Conservation (phyloP, 164 flowering plant genomes). For the Chloranthus sessilifolius region DNA sequence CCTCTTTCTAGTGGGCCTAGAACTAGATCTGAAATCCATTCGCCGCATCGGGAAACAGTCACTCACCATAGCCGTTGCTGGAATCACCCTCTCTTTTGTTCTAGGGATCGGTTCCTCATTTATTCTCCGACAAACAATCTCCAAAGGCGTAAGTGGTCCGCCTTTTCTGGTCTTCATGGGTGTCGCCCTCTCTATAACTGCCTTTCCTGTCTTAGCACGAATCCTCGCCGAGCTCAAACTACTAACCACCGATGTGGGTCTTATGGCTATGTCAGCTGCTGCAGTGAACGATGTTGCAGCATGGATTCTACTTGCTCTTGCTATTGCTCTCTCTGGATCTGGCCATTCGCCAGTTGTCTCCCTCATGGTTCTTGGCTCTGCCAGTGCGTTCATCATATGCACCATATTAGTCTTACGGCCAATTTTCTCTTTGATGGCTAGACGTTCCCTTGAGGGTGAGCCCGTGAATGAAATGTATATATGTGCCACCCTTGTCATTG, state of each 20-base stretch:
- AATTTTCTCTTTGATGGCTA: constrained; percentile 46
- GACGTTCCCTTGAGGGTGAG: constrained; percentile 52
- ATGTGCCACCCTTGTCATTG: constrained; percentile 47
- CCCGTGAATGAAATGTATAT: constrained; percentile 59
- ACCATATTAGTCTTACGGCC: constrained; percentile 30
- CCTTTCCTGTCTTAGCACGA: constrained; percentile 83
- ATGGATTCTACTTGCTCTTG: constrained; percentile 79
- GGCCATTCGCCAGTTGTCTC: constrained; percentile 41
- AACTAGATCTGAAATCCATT: constrained; percentile 49
- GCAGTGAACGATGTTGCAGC: constrained; percentile 81
- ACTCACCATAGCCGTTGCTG: constrained; percentile 55
- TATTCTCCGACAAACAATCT: constrained; percentile 44
- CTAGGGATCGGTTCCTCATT: constrained; percentile 64
- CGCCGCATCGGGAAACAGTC: constrained; percentile 57
- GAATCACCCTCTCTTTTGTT: constrained; percentile 60
- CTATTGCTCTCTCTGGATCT: constrained; percentile 60
- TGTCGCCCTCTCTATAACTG: constrained; percentile 79
- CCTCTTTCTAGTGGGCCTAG: constrained; percentile 69
- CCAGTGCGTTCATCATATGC: constrained; percentile 33
- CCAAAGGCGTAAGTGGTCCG: constrained; percentile 35
- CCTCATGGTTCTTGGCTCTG: constrained; percentile 57
- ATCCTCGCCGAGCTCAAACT: constrained; percentile 79
- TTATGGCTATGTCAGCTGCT: constrained; percentile 89
- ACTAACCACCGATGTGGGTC: constrained; percentile 73
- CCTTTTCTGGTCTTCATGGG: constrained; percentile 80